A percentile compares a stretch with the other conserved stretches of the same genome.
Evolutionary conservation across 495 filamentous ascomycete species (phyloP).

Genomic region (Hypoxylon lenormandii): DNA sequence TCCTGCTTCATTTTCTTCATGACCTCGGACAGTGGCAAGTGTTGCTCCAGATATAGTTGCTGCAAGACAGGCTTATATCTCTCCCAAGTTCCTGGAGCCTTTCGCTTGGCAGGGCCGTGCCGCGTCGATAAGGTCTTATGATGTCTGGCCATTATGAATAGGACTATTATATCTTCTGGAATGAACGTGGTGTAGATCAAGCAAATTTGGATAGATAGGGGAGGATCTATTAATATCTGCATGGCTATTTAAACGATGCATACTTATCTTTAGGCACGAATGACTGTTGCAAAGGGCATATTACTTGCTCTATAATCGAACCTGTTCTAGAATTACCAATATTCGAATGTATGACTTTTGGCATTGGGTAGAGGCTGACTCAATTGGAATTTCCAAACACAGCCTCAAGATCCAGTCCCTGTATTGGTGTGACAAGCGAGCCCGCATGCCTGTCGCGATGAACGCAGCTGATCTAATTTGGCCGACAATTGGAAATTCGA

Average conservation of each 20-base stretch:
- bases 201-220: no score
- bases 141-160: neutral
- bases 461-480: neutral
- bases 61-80: neutral
- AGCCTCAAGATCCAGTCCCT: slow-evolving; percentile 5
- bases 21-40: slow-evolving; percentile 26
- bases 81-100: neutral
- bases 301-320: neutral
- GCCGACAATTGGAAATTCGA: slow-evolving; percentile 1
- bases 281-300: no score
- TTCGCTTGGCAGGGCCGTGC: neutral
- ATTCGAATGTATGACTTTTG: neutral
- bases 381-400: slow-evolving; percentile 8
- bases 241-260: no score
- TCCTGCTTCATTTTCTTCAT: slow-evolving; percentile 40
- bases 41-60: slow-evolving; percentile 3
- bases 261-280: no score
- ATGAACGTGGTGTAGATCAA: no score
- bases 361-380: neutral
- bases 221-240: no score
- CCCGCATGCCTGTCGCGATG: neutral
- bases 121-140: neutral
- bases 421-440: slow-evolving; percentile 3
- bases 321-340: neutral
- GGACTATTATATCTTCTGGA: no score